Conservation (phyloP, 2,329 filamentous ascomycete species). For the Exophiala dermatitidis region DNA sequence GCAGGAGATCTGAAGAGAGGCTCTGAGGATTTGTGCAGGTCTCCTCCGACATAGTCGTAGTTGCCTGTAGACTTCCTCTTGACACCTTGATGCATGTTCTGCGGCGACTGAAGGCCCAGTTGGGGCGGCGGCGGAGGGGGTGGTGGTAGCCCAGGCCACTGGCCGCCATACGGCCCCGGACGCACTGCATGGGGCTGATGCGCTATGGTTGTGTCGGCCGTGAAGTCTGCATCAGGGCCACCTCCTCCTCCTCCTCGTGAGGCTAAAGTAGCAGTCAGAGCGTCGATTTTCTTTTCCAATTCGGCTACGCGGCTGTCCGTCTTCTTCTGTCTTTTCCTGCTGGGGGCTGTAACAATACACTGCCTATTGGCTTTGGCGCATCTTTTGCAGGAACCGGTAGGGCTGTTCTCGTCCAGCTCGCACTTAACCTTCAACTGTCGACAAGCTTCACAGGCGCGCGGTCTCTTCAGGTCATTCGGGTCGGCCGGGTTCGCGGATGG, state of each 20-base stretch:
- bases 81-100: constrained; percentile 18
- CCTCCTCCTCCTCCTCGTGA: constrained; percentile 36
- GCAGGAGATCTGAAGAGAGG: constrained; percentile 12
- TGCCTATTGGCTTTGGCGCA: constrained; percentile 72
- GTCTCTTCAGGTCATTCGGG: constrained; percentile 54
- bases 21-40: constrained; percentile 20
- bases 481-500: constrained; percentile 24
- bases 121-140: constrained; percentile 11
- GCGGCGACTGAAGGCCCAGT: constrained; percentile 11
- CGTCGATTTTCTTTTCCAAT: constrained; percentile 88
- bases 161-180: constrained; percentile 14
- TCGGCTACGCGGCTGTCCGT: constrained; percentile 83
- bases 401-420: constrained; percentile 61
- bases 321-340: constrained; percentile 80
- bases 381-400: constrained; percentile 61
- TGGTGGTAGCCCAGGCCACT: constrained; percentile 22
- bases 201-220: constrained; percentile 20
- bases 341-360: constrained; percentile 69
- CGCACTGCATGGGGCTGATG: constrained; percentile 11
- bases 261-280: constrained; percentile 70
- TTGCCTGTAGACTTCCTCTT: constrained; percentile 23
- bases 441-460: constrained; percentile 68
- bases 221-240: constrained; percentile 23
- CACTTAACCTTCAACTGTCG: constrained; percentile 75
- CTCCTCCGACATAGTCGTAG: constrained; percentile 25